phyloP scores from a whole-genome alignment of 768 basidiomycete species.

The Amanita phalloides region DNA sequence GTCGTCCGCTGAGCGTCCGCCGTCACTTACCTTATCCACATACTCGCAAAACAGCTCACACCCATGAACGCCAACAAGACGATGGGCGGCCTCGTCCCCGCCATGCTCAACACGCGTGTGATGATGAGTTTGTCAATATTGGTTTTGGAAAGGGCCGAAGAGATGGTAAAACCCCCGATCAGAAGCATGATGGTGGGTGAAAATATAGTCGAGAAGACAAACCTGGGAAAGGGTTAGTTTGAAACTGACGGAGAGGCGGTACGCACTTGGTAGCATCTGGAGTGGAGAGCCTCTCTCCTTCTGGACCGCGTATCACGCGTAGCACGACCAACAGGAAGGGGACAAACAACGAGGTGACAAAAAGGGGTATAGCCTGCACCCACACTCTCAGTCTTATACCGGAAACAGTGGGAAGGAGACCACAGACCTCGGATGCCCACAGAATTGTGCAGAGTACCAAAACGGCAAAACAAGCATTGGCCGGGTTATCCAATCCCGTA shows the following conservation, averaged over 20 bases:
- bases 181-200: conserved; percentile 97
- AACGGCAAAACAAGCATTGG: conserved; percentile 86
- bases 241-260: background rate
- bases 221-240: conserved; percentile 32
- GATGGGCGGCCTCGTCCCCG: conserved; percentile 76
- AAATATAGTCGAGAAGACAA: conserved; percentile 92
- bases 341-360: conserved; percentile 89
- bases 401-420: background rate
- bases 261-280: conserved; percentile 75
- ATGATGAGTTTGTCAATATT: conserved; percentile 89
- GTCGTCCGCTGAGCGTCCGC: background rate
- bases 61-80: conserved; percentile 93
- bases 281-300: conserved; percentile 44
- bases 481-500: conserved; percentile 27
- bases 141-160: conserved; percentile 91
- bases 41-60: conserved; percentile 95
- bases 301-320: conserved; percentile 57
- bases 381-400: too few species aligned
- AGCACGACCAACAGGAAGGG: conserved; percentile 84
- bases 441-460: conserved; percentile 83
- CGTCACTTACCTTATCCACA: conserved; percentile 85
- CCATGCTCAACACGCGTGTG: conserved; percentile 81
- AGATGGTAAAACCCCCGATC: conserved; percentile 95
- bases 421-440: conserved; percentile 89
- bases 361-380: conserved; percentile 83